Evolutionary conservation across 176 grass and related monocot species (phyloP), one percentile per base, ranked within the genome.

Genomic region (Cenchrus fungigraminus): DNA sequence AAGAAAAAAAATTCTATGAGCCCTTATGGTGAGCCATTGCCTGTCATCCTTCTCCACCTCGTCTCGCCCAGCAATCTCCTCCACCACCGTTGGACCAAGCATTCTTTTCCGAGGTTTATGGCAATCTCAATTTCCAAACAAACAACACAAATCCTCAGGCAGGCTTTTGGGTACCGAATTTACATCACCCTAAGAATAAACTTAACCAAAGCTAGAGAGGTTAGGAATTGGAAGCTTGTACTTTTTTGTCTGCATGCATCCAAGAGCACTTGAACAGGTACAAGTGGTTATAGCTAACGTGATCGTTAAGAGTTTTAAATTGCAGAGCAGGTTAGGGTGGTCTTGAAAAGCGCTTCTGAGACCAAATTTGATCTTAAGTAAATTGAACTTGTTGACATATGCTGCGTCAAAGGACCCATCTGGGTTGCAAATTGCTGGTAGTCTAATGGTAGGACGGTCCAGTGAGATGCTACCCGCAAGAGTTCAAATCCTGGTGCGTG

Each of bases 281-380:
- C 12, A 68, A 49, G 86, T 88, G 57, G 86, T 88, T 88, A 78
- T 88, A 88, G 71, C 86, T 79, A 88, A 79, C 74, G 14, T 84
- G 67, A 84, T 88, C 74, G n/a, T 9, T 4, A 9, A 8, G 84
- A 64, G n/a, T 78, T 88, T 65, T 56, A 34, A 73, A 88, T 60
- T 14, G 12, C 19, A 47, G 29, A 54, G 80, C 74, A 72, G 74
- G 74, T 88, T 44, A 65, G 65, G 11, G 15, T 75, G 70, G 61
- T 58, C 47, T 56, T 56, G 77, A 86, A 76, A 74, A 66, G 32
- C 10, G 68, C 15, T 3, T 29, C 9, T 46, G 31, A 14, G 8
- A 34, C 22, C 25, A 28, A 54, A 70, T 67, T 31, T 47, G 53
- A 60, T 58, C 37, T 46, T 40, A 49, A 49, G 46, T 25, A 19